A percentile compares a stretch with the other conserved stretches of the same genome.
Evolutionary conservation across 495 filamentous ascomycete genomes (phyloP).

Genomic region (Hypoxylon lenormandii): DNA sequence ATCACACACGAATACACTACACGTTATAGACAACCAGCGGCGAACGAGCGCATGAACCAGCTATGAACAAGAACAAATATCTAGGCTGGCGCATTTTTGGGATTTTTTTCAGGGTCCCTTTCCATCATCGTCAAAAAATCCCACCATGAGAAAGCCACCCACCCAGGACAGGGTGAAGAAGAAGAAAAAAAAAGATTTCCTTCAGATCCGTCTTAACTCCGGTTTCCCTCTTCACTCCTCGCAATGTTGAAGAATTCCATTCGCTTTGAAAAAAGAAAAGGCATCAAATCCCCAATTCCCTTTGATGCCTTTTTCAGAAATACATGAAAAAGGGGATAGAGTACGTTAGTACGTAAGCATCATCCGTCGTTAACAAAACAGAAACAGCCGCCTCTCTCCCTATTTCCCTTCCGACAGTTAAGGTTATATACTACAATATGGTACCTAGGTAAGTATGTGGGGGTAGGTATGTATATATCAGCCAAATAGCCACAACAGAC

Average conservation of each 20-base stretch:
- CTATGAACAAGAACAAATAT: conserved; percentile 7
- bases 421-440: conserved; percentile 36
- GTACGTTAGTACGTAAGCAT: conserved; percentile 32
- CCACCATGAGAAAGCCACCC: too few species aligned
- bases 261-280: conserved; percentile 27
- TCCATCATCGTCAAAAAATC: too few species aligned
- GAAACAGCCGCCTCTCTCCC: conserved; percentile 2
- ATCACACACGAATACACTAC: conserved; percentile 21
- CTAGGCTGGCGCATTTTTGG: conserved; percentile 10
- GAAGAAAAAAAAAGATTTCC: background rate
- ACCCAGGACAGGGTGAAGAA: too few species aligned
- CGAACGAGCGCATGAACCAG: conserved; percentile 26
- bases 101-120: too few species aligned
- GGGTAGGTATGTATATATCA: conserved; percentile 32
- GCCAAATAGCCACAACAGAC: conserved; percentile 24
- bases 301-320: conserved; percentile 35
- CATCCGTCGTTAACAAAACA: conserved; percentile 27
- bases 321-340: conserved; percentile 6
- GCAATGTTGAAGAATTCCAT: conserved; percentile 31
- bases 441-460: conserved; percentile 30
- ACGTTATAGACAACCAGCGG: conserved; percentile 27
- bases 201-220: conserved; percentile 21
- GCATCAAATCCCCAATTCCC: conserved; percentile 9
- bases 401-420: background rate
- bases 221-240: conserved; percentile 8